Base-by-base conservation (phyloP, 139 green algal genomes). In the Zygnema circumcarinatum region DNA sequence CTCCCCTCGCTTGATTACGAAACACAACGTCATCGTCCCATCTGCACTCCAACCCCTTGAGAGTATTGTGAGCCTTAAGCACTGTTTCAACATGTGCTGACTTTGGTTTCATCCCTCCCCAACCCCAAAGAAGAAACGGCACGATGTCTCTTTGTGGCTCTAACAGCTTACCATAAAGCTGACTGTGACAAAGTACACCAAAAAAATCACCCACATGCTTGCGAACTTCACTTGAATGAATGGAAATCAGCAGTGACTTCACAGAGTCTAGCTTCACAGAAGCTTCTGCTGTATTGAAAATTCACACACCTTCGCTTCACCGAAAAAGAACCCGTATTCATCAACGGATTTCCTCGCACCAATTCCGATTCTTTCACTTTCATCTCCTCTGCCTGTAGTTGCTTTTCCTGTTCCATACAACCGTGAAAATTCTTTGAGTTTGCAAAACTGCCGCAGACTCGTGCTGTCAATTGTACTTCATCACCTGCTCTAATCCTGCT, bases 1-100 rank as follows among this genome's bases (percentile, higher is more conserved):
- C 96, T 1, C 93, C 94, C 21, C 95, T 92, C 21, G 96, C 91
- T 90, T 99, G 96, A 91, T 95, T 96, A 47, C 94, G 94, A 90
- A 99, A 99, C 62, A 99, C 97, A 29, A 98, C 96, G 81, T 99
- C 97, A 52, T 99, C 97, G 85, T 99, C 97, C 97, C 97, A 99
- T 78, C 35, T 83, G 54, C 31, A 82, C 35, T 11, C n/a, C n/a
- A n/a, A n/a, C n/a, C n/a, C n/a, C n/a, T n/a, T n/a, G n/a, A n/a
- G n/a, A 29, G 29, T 7, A 29, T n/a, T 2, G 73, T 31, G 74
- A 39, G 33, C 3, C 29, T 31, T 72, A 29, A 29, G 56, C 56
- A 72, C 25, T 29, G 56, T 25, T 31, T 72, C 25, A 72, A 29
- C 25, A 29, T 72, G 29, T 72, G 56, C 36, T 32, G 67, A 33